Percentiles rank a stretch among this genome's conserved stretches.
Evolutionary conservation across 345 rosid species (phyloP).

Genomic region (Angophora floribunda): DNA sequence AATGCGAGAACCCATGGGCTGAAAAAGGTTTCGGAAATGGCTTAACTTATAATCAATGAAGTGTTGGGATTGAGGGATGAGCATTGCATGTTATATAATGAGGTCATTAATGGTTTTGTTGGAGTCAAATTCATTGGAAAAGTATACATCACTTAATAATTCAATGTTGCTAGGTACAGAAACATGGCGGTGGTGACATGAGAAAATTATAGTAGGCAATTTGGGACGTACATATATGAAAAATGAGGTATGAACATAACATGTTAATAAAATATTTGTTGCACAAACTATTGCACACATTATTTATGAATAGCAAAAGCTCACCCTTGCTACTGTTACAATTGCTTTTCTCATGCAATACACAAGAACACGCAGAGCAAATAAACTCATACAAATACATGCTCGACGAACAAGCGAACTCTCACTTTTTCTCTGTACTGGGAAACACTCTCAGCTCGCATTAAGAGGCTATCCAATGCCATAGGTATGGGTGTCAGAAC

Average conservation of each 20-base stretch:
- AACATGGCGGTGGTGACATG: background rate
- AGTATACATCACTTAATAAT: too few relatives aligned
- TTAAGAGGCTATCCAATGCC: background rate
- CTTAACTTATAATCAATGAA: too few relatives aligned
- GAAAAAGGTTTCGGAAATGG: too few relatives aligned
- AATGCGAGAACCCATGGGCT: background rate
- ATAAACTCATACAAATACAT: background rate
- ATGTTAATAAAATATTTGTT: too few relatives aligned
- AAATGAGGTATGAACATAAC: background rate
- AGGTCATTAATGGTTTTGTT: background rate
- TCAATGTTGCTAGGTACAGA: background rate
- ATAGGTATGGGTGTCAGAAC: background rate
- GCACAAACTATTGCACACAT: background rate
- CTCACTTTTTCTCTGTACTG: background rate
- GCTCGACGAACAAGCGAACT: background rate
- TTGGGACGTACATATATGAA: background rate
- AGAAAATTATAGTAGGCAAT: background rate
- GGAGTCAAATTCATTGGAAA: background rate
- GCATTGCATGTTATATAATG: too few relatives aligned
- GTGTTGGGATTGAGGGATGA: too few relatives aligned
- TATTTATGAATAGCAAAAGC: background rate
- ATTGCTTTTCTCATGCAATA: background rate
- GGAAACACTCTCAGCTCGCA: background rate
- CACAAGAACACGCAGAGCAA: background rate
- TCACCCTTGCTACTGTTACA: background rate